These are phyloP conservation scores for Alternaria sp. DNA, from an alignment of 2,329 filamentous ascomycete species.

Conservation along the genomic window DNA sequence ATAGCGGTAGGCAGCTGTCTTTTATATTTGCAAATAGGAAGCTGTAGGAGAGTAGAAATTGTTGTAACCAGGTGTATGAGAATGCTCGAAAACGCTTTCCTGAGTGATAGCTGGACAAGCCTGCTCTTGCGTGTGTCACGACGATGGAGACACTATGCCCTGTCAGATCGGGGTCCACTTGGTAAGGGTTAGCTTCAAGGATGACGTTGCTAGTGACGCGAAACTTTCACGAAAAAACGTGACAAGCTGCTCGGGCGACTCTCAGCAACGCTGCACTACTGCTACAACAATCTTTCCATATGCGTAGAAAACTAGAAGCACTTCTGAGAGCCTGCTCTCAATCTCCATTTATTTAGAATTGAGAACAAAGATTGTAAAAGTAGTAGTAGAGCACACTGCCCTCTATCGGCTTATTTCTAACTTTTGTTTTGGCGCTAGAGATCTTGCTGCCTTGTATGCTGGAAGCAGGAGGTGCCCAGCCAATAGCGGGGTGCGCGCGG, in stretches of 20 bases:
- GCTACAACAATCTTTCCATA: too few relatives aligned
- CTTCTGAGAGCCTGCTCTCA: too few relatives aligned
- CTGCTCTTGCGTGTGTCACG: not conserved
- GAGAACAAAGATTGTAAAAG: too few relatives aligned
- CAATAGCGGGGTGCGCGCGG: slow-evolving; percentile 18
- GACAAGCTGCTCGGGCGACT: not conserved
- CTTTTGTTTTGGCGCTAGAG: not conserved
- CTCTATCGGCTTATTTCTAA: too few relatives aligned
- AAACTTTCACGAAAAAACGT: slow-evolving; percentile 1
- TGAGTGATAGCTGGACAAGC: too few relatives aligned
- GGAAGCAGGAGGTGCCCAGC: slow-evolving; percentile 2
- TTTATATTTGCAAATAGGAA: too few relatives aligned
- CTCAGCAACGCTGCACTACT: not conserved
- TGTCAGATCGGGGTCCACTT: not conserved
- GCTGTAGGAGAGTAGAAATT: too few relatives aligned
- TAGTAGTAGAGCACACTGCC: too few relatives aligned
- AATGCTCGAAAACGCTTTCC: too few relatives aligned
- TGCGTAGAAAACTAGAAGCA: not conserved
- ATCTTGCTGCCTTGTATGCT: slow-evolving; percentile 1
- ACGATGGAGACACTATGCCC: not conserved
- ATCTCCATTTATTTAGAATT: too few relatives aligned
- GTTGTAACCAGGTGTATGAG: too few relatives aligned
- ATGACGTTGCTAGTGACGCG: not conserved
- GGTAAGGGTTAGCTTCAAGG: not conserved
- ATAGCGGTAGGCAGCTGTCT: too few relatives aligned